Conservation (phyloP, 2,329 filamentous ascomycete genomes). For the Xylaria sp. region DNA sequence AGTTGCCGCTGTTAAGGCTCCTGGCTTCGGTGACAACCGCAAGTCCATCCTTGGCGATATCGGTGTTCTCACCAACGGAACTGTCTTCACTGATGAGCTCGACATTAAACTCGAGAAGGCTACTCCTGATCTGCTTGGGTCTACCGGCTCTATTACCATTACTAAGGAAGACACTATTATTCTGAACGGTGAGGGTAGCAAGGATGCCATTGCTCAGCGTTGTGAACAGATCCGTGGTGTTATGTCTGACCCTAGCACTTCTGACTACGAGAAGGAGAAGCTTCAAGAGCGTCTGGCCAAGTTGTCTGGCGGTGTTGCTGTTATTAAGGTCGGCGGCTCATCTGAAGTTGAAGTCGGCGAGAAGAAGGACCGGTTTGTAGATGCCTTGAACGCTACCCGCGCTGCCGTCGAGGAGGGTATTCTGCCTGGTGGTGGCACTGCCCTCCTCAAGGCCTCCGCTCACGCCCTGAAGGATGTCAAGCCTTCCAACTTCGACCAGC, state of each 20-base stretch:
- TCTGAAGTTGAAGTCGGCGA: slow-evolving; percentile 99
- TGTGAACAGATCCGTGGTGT: slow-evolving; percentile 99
- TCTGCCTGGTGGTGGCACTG: slow-evolving; percentile 97
- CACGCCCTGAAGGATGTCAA: slow-evolving; percentile 88
- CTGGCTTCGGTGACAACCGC: slow-evolving; percentile 99
- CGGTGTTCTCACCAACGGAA: slow-evolving; percentile 94
- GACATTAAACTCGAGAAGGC: slow-evolving; percentile 99
- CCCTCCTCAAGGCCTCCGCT: slow-evolving; percentile 94
- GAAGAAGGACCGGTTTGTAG: slow-evolving; percentile 99
- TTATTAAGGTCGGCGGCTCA: slow-evolving; percentile 98
- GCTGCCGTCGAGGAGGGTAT: slow-evolving; percentile 99
- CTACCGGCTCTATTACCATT: slow-evolving; percentile 98
- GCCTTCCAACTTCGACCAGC: slow-evolving; percentile 96
- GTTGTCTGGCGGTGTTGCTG: slow-evolving; percentile 97
- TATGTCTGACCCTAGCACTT: slow-evolving; percentile 92
- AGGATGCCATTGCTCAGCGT: slow-evolving; percentile 91
- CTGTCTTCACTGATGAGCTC: slow-evolving; percentile 97
- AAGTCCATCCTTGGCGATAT: slow-evolving; percentile 99
- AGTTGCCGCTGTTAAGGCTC: slow-evolving; percentile 98
- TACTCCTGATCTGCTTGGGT: slow-evolving; percentile 93
- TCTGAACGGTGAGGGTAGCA: slow-evolving; percentile 94
- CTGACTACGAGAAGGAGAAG: slow-evolving; percentile 99
- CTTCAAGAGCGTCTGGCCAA: slow-evolving; percentile 99
- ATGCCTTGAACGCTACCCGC: slow-evolving; percentile 96
- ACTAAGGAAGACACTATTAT: slow-evolving; percentile 99